These are phyloP conservation scores for Starmerella gropengiesseri DNA, from an alignment of 805 yeast species.

Conservation along the genomic window DNA sequence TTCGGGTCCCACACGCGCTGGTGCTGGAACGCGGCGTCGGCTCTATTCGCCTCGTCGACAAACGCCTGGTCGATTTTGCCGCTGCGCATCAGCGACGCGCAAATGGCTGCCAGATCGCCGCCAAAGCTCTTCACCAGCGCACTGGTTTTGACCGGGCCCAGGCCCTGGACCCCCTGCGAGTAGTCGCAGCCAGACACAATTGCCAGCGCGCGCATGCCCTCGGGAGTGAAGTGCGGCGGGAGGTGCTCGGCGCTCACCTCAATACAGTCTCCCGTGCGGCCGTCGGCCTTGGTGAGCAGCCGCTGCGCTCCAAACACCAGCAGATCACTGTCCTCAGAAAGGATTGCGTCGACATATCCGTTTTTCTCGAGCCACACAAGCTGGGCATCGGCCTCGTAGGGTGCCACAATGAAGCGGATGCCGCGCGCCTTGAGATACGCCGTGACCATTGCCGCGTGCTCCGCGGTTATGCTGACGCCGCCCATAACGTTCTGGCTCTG, in stretches of 20 bases:
- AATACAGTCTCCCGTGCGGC: slow-evolving; percentile 52
- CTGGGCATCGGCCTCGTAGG: slow-evolving; percentile 97
- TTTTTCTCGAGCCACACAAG: slow-evolving; percentile 75
- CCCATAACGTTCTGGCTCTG: slow-evolving; percentile 7
- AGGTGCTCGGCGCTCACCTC: slow-evolving; percentile 48
- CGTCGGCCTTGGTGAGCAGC: slow-evolving; percentile 68
- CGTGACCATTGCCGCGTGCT: slow-evolving; percentile 80
- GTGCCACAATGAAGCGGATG: slow-evolving; percentile 79
- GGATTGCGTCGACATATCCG: slow-evolving; percentile 70
- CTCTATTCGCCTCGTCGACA: slow-evolving; percentile 48
- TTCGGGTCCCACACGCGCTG: slow-evolving; percentile 78
- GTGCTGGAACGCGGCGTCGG: slow-evolving; percentile 67
- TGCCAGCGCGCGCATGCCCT: slow-evolving; percentile 53
- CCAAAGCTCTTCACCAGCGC: slow-evolving; percentile 42
- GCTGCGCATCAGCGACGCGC: slow-evolving; percentile 47
- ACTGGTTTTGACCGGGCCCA: slow-evolving; percentile 74
- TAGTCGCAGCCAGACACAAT: slow-evolving; percentile 95
- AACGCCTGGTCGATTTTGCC: slow-evolving; percentile 54
- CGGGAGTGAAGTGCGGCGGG: slow-evolving; percentile 30
- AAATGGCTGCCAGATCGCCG: slow-evolving; percentile 41
- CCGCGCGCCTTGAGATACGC: slow-evolving; percentile 41
- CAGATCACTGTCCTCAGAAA: slow-evolving; percentile 91
- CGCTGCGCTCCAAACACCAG: slow-evolving; percentile 72
- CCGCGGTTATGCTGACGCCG: slow-evolving; percentile 78
- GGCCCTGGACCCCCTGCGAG: slow-evolving; percentile 69